A percentile compares a stretch with the other conserved stretches of the same genome.
phyloP scores from a whole-genome alignment of 805 yeast genomes.

The Ogataea paradorogensis region DNA sequence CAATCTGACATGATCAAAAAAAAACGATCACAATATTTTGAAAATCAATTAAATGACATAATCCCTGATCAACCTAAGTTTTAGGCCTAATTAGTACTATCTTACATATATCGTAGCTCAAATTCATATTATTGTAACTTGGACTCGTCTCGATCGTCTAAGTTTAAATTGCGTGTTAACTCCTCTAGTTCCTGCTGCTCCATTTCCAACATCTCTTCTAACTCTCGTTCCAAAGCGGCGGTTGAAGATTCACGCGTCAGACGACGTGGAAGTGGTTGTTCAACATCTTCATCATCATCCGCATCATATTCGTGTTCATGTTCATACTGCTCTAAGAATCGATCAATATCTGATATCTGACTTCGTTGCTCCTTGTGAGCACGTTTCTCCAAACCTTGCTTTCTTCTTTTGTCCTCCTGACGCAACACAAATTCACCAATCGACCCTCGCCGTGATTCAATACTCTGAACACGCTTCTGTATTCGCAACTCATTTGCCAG shows the following conservation, averaged over 20 bases:
- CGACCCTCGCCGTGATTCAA: constrained; percentile 22
- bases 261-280: neutral
- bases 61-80: no score
- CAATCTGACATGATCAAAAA: constrained; percentile 32
- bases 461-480: constrained; percentile 14
- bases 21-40: no score
- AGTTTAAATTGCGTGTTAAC: constrained; percentile 24
- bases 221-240: constrained; percentile 20
- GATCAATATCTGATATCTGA: constrained; percentile 19
- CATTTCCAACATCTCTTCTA: constrained; percentile 29
- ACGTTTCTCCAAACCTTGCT: constrained; percentile 9
- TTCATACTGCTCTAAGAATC: constrained; percentile 10
- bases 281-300: constrained; percentile 27
- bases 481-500: constrained; percentile 11
- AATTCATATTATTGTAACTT: neutral
- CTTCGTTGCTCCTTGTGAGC: constrained; percentile 22
- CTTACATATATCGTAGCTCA: no score
- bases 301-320: constrained; percentile 26
- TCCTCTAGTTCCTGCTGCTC: constrained; percentile 32
- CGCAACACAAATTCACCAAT: constrained; percentile 28
- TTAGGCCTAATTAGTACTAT: no score
- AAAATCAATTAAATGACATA: no score
- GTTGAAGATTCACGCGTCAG: neutral
- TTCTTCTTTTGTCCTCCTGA: constrained; percentile 19
- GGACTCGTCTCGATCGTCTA: constrained; percentile 7